These are phyloP conservation scores for Aschersonia sp. DNA, from an alignment of 2,329 filamentous ascomycete genomes.

Conservation along the genomic window DNA sequence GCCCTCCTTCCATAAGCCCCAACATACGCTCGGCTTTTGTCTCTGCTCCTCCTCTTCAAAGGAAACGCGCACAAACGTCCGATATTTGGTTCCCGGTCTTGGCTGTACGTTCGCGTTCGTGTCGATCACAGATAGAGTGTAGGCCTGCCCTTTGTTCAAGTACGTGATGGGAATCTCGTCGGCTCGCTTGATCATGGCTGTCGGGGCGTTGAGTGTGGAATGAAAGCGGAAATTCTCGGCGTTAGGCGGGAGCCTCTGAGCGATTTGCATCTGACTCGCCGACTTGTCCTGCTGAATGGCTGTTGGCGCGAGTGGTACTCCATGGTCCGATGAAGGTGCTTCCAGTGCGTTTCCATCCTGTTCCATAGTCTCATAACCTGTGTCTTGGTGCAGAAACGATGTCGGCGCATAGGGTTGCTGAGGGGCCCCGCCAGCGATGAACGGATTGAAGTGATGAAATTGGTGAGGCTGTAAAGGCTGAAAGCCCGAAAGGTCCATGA, in stretches of 20 bases:
- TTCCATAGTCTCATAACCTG: conserved; percentile 66
- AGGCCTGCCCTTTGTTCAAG: conserved; percentile 92
- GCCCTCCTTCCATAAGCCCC: conserved; percentile 90
- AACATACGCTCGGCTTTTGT: conserved; percentile 66
- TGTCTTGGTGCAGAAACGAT: conserved; percentile 67
- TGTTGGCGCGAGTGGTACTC: conserved; percentile 35
- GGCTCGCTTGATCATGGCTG: conserved; percentile 82
- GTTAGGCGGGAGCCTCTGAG: conserved; percentile 32
- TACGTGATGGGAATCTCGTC: conserved; percentile 97
- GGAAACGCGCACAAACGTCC: conserved; percentile 86
- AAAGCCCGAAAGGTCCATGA: conserved; percentile 56
- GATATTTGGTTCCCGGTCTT: conserved; percentile 53
- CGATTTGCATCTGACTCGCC: conserved; percentile 29
- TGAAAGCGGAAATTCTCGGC: conserved; percentile 77
- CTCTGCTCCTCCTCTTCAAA: conserved; percentile 95
- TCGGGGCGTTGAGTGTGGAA: conserved; percentile 80
- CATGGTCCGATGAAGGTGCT: conserved; percentile 33
- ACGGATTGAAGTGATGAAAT: conserved; percentile 56
- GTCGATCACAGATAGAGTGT: conserved; percentile 73
- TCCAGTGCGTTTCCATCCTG: conserved; percentile 57
- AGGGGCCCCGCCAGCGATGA: conserved; percentile 44
- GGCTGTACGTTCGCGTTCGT: conserved; percentile 48
- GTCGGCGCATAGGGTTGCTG: conserved; percentile 58
- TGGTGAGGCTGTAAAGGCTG: conserved; percentile 46
- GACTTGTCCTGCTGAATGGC: conserved; percentile 26